phyloP scores from a whole-genome alignment of 1,284 basidiomycete genomes.

The Naganishia sp. region DNA sequence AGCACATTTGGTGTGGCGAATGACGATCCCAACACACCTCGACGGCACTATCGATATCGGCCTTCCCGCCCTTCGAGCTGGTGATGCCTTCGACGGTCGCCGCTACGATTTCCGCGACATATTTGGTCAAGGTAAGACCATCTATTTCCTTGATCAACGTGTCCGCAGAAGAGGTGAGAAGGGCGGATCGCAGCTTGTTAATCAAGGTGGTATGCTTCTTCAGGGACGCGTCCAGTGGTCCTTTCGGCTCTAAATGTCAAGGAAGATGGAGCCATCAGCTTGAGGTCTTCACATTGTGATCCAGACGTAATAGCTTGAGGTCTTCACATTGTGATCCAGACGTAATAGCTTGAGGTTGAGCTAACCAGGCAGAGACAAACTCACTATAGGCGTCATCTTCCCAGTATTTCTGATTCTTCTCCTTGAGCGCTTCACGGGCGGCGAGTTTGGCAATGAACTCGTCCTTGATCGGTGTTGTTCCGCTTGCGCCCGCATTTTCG shows the following conservation, averaged over 20 bases:
- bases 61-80: conserved; percentile 83
- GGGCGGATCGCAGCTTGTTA: conserved; percentile 68
- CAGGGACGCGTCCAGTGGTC: conserved; percentile 78
- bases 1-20: background rate
- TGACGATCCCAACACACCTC: conserved; percentile 63
- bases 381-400: conserved; percentile 50
- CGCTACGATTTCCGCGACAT: conserved; percentile 89
- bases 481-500: background rate
- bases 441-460: conserved; percentile 52
- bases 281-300: no score
- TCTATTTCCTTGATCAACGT: conserved; percentile 89
- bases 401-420: conserved; percentile 50
- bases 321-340: no score
- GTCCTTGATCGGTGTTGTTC: conserved; percentile 31
- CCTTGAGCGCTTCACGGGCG: conserved; percentile 41
- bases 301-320: no score
- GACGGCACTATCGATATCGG: conserved; percentile 80
- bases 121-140: conserved; percentile 86
- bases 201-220: conserved; percentile 92
- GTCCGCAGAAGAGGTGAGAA: conserved; percentile 57
- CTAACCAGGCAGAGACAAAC: conserved; percentile 28
- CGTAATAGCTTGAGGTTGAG: no score
- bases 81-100: conserved; percentile 82
- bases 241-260: conserved; percentile 43
- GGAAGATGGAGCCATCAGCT: background rate